A percentile compares a stretch with the other conserved stretches of the same genome.
Evolutionary conservation across 1,139 yeast species (phyloP).

Genomic region (Diutina pseudorugosa): DNA sequence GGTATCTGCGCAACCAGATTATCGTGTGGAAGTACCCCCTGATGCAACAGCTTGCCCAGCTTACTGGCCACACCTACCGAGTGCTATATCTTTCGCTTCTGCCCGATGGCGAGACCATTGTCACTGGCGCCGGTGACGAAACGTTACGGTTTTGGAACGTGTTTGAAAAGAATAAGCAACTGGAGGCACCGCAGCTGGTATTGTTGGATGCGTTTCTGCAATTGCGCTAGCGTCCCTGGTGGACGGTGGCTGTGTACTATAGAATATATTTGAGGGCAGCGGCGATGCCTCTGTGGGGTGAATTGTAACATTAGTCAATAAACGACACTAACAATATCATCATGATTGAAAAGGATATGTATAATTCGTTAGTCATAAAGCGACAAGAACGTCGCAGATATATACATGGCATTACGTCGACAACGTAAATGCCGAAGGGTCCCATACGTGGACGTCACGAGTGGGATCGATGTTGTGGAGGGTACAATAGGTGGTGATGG

Average conservation of each 20-base stretch:
- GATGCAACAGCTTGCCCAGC: constrained; percentile 85
- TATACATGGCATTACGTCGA: background rate
- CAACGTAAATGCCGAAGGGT: background rate
- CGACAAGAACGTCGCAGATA: too few relatives aligned
- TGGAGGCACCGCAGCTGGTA: constrained; percentile 48
- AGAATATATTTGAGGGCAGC: background rate
- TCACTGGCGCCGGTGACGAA: constrained; percentile 98
- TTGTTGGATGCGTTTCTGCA: constrained; percentile 72
- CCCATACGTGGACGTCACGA: constrained; percentile 9
- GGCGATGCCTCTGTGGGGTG: too few relatives aligned
- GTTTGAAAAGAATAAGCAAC: constrained; percentile 60
- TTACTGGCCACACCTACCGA: constrained; percentile 90
- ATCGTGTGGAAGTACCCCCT: constrained; percentile 92
- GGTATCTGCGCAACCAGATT: constrained; percentile 82
- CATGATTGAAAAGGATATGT: too few relatives aligned
- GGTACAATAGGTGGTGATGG: constrained; percentile 20
- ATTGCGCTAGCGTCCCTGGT: constrained; percentile 30
- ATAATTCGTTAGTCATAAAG: background rate
- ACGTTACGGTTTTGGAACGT: constrained; percentile 90
- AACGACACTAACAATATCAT: background rate
- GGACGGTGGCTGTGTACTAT: background rate
- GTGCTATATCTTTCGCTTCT: constrained; percentile 82
- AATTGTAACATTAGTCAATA: background rate
- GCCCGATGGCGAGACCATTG: constrained; percentile 98
- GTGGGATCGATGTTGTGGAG: constrained; percentile 14